Evolutionary conservation across 495 filamentous ascomycete species (phyloP).

Genomic region (Hapsidospora chrysogenum): DNA sequence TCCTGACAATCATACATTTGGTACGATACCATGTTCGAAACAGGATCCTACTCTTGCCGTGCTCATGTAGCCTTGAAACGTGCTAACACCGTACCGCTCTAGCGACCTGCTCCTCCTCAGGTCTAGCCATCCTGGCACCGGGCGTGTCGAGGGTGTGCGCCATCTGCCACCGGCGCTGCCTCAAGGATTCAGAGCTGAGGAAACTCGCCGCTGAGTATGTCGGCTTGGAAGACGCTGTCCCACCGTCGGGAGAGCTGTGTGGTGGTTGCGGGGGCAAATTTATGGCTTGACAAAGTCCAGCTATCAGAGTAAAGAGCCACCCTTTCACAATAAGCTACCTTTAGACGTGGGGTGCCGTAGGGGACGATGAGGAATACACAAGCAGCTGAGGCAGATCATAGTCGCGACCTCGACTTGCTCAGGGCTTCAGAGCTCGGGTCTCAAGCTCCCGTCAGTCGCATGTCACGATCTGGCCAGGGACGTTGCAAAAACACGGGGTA

Average conservation of each 20-base stretch:
- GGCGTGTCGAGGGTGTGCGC: constrained; percentile 24
- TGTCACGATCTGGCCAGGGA: too few relatives aligned
- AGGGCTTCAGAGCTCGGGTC: too few relatives aligned
- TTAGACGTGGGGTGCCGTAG: too few relatives aligned
- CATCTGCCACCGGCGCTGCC: constrained; percentile 23
- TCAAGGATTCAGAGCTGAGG: constrained; percentile 14
- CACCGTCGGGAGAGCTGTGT: constrained; percentile 18
- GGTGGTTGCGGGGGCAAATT: constrained; percentile 31
- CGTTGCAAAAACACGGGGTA: too few relatives aligned
- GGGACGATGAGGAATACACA: too few relatives aligned
- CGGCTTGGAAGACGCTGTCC: background rate
- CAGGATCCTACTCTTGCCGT: background rate
- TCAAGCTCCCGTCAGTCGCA: too few relatives aligned
- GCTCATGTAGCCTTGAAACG: background rate
- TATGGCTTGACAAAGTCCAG: constrained; percentile 7
- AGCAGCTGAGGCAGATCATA: too few relatives aligned
- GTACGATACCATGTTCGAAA: constrained; percentile 7
- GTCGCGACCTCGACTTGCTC: too few relatives aligned
- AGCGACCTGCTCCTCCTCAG: constrained; percentile 22
- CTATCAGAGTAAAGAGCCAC: too few relatives aligned
- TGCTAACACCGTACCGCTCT: constrained; percentile 4
- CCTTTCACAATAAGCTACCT: background rate
- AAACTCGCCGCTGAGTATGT: constrained; percentile 10
- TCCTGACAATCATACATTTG: constrained; percentile 13
- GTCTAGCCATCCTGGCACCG: constrained; percentile 24